Base-by-base conservation (phyloP, 306 rosid genomes). In the Malus asiatica region DNA sequence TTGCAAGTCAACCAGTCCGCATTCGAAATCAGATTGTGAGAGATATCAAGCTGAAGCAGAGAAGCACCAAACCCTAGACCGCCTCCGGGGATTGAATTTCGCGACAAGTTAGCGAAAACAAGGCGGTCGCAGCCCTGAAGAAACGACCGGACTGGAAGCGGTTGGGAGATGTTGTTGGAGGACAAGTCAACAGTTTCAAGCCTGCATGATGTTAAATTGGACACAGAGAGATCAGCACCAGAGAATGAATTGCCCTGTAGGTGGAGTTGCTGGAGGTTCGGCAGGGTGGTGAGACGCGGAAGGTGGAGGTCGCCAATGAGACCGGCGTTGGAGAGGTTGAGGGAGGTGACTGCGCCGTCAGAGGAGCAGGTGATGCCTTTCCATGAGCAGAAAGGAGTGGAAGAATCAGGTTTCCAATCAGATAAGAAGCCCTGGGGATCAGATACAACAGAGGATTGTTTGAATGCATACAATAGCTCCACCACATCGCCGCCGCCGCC, bases 131-230 rank as follows among this genome's bases (percentile, higher is more conserved):
- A 90, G 2, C 72, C 33, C 45, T 65, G 11, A 11, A 84, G 73
- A 55, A 74, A 75, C 57, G 77, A 73, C 25, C 19, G 35, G 22
- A 29, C 33, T 1, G 76, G 22, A 57, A 87, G 81, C 11, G 85
- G 52, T 20, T 77, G 88, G 1, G 93, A 78, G 69, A 89, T 42
- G 79, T 87, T 86, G 90, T 86, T 90, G 35, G 77, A 68, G 12
- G 96, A 90, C 73, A 91, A 69, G 87, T 91, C 91, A 16, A 91
- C 80, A 4, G 77, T 77, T 38, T 72, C 74, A 27, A 91, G 86
- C 10, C 68, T 14, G 48, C 90, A 89, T 4, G 87, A 72, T 58
- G 77, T 79, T 25, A 42, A 4, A 68, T 33, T 66, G 53, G 64
- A 58, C 19, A 66, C 68, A 14, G 81, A 32, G 51, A 82, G 73